Base-by-base conservation (phyloP, 2,329 filamentous ascomycete species). In the Hypoxylon sp. region DNA sequence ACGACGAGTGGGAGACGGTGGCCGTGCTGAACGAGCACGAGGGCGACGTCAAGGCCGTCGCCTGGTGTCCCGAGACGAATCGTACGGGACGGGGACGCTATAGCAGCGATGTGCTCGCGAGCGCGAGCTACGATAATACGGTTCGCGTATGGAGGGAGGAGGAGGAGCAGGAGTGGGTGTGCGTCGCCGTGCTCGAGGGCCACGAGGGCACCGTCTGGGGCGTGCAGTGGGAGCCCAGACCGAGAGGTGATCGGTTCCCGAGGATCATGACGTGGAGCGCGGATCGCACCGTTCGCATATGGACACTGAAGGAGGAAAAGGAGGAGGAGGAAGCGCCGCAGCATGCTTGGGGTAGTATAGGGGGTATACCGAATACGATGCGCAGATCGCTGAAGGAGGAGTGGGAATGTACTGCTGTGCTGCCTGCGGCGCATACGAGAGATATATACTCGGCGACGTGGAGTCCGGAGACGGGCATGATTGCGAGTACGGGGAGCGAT, bases 1-100 rank as follows among this genome's bases (percentile, higher is more conserved):
- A 97, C 60, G 95, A 97, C 78, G 96, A 98, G 78, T 98, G 94
- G 83, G 96, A 99, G 85, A 98, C 96, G 1, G 90, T 98, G 14
- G 96, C 95, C 0, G 95, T 98, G 58, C 85, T 98, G 75, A 93
- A 93, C 80, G 96, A 98, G 81, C 96, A 99, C 78, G 92, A 94
- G 50, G 94, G 93, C 21, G 96, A 99, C 80, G 94, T 99, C 72
- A 99, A 99, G 79, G 93, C 90, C 70, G 93, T 99, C 1, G 89
- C 90, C 2, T 99, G 96, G 96, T 94, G 96, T 77, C 93, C 93
- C 0, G 89, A 90, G 58, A 87, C 84, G 10, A 84, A 83, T 23
- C 80, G 85, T 23, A 82, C 80, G 63, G 74, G 79, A 17, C 76
- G 79, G 11, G 79, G 84, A 45, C 80, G 82, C 56, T 89, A 87